phyloP scores from a whole-genome alignment of 345 rosid genomes.

The Turritis glabra region DNA sequence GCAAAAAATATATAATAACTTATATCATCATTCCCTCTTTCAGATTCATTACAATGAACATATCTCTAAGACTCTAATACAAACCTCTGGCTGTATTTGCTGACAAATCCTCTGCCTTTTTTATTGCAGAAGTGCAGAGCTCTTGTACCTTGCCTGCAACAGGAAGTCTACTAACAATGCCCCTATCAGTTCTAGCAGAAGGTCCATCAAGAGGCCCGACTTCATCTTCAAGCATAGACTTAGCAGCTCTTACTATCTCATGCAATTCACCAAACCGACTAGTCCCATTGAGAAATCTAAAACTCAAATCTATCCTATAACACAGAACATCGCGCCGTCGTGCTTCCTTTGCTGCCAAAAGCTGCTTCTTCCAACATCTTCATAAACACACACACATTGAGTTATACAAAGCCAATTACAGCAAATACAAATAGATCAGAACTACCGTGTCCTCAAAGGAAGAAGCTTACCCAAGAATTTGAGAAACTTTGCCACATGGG shows the following conservation, averaged over 20 bases:
- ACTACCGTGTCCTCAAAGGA: background rate
- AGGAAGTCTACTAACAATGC: constrained; percentile 88
- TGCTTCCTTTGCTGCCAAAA: constrained; percentile 81
- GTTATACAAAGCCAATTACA: background rate
- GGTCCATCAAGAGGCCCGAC: constrained; percentile 73
- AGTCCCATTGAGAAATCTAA: constrained; percentile 76
- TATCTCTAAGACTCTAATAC: constrained; percentile 11
- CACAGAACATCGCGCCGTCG: constrained; percentile 83
- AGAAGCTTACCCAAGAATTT: constrained; percentile 73
- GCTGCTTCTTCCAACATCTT: constrained; percentile 91
- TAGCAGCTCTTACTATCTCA: constrained; percentile 64
- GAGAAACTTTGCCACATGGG: constrained; percentile 95
- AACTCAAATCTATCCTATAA: constrained; percentile 80
- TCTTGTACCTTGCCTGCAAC: constrained; percentile 72
- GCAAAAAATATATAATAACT: constrained; percentile 18
- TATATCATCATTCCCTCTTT: constrained; percentile 6
- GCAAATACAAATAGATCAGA: background rate
- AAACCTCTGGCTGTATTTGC: constrained; percentile 56
- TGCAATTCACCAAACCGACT: constrained; percentile 68
- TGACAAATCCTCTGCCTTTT: constrained; percentile 68
- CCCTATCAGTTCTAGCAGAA: constrained; percentile 75
- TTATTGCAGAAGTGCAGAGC: constrained; percentile 72
- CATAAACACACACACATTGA: constrained; percentile 16
- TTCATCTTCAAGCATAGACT: constrained; percentile 78
- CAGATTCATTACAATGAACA: background rate